phyloP scores from a whole-genome alignment of 129 eudicot species.

The Artemisia argyi region DNA sequence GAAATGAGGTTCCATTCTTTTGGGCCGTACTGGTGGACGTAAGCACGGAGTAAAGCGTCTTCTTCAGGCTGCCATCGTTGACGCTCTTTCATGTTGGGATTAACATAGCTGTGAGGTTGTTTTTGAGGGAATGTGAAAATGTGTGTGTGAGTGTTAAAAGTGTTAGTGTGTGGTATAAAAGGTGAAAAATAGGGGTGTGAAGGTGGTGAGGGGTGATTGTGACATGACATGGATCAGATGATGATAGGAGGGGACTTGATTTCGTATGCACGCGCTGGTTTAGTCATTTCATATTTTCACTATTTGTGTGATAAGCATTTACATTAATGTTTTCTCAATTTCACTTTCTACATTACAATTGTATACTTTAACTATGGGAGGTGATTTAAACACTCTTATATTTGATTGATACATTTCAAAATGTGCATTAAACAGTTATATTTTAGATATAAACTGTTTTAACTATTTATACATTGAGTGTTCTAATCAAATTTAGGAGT shows the following conservation, averaged over 20 bases:
- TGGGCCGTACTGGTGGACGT: conserved; percentile 60
- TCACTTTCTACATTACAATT: no score
- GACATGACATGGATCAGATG: conserved; percentile 42
- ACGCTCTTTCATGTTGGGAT: conserved; percentile 53
- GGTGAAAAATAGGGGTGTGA: conserved; percentile 14
- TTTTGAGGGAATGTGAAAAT: not conserved
- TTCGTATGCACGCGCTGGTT: conserved; percentile 45
- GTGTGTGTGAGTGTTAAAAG: conserved; percentile 1
- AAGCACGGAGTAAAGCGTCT: conserved; percentile 73
- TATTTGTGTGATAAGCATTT: not conserved
- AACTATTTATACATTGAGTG: no score
- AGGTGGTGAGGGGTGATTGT: conserved; percentile 27
- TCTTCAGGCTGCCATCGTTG: conserved; percentile 86
- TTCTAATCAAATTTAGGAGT: no score
- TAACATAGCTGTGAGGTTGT: conserved; percentile 23
- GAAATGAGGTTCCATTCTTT: conserved; percentile 65
- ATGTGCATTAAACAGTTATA: no score
- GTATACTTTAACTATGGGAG: no score
- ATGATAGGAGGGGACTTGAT: conserved; percentile 41
- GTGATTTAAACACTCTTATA: no score
- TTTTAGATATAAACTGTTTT: no score
- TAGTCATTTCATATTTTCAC: conserved; percentile 38
- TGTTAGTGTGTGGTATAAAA: conserved; percentile 39
- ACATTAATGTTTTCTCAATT: no score
- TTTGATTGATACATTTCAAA: no score